phyloP scores from a whole-genome alignment of 2,329 filamentous ascomycete species.

The Clarireedia hainanense region DNA sequence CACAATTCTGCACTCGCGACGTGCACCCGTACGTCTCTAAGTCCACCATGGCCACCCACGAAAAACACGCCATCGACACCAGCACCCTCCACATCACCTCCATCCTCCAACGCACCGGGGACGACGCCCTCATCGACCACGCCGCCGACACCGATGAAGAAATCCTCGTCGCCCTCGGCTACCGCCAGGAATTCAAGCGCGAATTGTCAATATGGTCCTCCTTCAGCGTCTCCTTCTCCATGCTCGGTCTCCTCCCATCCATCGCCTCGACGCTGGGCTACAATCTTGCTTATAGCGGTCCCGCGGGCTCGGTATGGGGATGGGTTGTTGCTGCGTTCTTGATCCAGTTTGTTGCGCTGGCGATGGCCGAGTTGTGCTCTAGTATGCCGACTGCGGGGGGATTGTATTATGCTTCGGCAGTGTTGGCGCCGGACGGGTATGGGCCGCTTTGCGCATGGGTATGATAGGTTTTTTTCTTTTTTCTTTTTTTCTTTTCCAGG shows the following conservation, averaged over 20 bases:
- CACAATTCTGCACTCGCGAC: no score
- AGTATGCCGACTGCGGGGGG: constrained; percentile 57
- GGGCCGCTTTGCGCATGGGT: constrained; percentile 15
- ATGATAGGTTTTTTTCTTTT: background rate
- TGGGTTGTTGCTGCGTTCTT: constrained; percentile 59
- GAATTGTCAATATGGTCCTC: constrained; percentile 27
- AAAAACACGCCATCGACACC: constrained; percentile 7
- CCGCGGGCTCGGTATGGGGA: constrained; percentile 45
- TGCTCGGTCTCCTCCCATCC: constrained; percentile 32
- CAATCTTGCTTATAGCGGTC: constrained; percentile 29
- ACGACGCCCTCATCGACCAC: constrained; percentile 10
- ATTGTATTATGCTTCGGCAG: constrained; percentile 51
- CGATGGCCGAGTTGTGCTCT: constrained; percentile 54
- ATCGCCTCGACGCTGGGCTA: constrained; percentile 32
- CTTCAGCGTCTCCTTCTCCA: constrained; percentile 31
- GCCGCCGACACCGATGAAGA: constrained; percentile 14
- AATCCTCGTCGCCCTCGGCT: constrained; percentile 17
- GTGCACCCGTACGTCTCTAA: no score
- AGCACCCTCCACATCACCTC: constrained; percentile 8
- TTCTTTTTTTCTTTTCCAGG: no score
- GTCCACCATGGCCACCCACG: no score
- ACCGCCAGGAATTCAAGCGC: constrained; percentile 29
- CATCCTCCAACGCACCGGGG: constrained; percentile 6
- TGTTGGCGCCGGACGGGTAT: constrained; percentile 29
- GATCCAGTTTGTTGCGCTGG: constrained; percentile 54